Conservation (phyloP, 2,329 filamentous ascomycete genomes). For the Samsoniella hepiali region DNA sequence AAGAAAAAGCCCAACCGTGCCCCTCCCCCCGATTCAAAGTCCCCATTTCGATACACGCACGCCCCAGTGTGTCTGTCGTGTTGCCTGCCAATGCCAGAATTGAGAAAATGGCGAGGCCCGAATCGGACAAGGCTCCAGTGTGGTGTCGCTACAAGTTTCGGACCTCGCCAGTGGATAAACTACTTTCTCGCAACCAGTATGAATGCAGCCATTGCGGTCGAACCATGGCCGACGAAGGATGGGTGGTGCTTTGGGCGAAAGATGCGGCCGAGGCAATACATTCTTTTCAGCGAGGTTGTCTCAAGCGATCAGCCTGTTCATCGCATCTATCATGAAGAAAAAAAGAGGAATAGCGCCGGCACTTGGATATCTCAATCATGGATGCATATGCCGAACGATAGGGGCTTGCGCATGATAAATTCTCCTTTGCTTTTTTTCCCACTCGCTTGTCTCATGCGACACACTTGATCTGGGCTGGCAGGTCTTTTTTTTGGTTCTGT, state of each 20-base stretch:
- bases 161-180: background rate
- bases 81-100: constrained; percentile 1
- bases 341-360: constrained; percentile 8
- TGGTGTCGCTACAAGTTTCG: background rate
- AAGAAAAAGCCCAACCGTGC: background rate
- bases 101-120: constrained; percentile 3
- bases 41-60: background rate
- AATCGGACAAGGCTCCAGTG: background rate
- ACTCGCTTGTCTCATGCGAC: background rate
- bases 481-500: background rate
- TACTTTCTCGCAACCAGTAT: background rate
- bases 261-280: background rate
- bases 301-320: background rate
- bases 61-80: background rate
- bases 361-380: constrained; percentile 3
- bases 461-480: background rate
- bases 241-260: background rate
- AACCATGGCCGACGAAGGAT: background rate
- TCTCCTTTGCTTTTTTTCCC: background rate
- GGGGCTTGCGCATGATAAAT: background rate
- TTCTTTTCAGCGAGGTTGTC: background rate
- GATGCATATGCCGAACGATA: constrained; percentile 14
- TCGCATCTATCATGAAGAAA: background rate
- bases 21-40: constrained; percentile 6
- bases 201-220: background rate